Evolutionary conservation across 2,329 filamentous ascomycete genomes (phyloP).

Genomic region (Acarospora socialis): DNA sequence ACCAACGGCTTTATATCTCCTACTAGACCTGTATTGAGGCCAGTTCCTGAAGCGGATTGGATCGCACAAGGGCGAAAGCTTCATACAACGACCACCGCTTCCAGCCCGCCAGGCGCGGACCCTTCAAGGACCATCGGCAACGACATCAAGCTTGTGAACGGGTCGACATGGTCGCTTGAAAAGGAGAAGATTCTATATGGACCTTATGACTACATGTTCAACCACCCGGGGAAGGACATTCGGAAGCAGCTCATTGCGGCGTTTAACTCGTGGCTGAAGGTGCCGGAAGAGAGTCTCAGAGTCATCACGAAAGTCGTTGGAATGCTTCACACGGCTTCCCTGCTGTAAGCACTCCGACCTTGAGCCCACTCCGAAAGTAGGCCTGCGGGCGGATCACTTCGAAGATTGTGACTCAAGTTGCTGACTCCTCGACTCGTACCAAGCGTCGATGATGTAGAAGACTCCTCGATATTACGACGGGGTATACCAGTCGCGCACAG

Average conservation of each 20-base stretch:
- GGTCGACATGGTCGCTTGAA: conserved; percentile 47
- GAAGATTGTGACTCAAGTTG: conserved; percentile 4
- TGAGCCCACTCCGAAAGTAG: no score
- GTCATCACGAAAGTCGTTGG: conserved; percentile 68
- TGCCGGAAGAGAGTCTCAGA: conserved; percentile 53
- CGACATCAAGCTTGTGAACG: not conserved
- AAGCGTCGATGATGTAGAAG: conserved; percentile 71
- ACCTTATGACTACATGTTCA: conserved; percentile 67
- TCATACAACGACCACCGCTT: conserved; percentile 5
- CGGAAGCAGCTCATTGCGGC: conserved; percentile 64
- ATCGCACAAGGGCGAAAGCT: conserved; percentile 29
- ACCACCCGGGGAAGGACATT: conserved; percentile 73
- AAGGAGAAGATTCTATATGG: conserved; percentile 67
- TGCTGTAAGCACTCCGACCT: conserved; percentile 36
- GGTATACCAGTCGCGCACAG: conserved; percentile 70
- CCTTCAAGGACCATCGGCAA: not conserved
- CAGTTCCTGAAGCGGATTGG: conserved; percentile 50
- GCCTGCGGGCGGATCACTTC: no score
- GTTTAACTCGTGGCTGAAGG: conserved; percentile 68
- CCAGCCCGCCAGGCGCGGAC: conserved; percentile 1
- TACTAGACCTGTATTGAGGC: conserved; percentile 30
- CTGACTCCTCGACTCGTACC: conserved; percentile 8
- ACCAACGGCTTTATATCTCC: conserved; percentile 19
- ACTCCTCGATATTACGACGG: conserved; percentile 60
- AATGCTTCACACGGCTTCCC: conserved; percentile 73